Evolutionary conservation across 2,329 filamentous ascomycete species (phyloP).

Genomic region (Colletotrichum horii): DNA sequence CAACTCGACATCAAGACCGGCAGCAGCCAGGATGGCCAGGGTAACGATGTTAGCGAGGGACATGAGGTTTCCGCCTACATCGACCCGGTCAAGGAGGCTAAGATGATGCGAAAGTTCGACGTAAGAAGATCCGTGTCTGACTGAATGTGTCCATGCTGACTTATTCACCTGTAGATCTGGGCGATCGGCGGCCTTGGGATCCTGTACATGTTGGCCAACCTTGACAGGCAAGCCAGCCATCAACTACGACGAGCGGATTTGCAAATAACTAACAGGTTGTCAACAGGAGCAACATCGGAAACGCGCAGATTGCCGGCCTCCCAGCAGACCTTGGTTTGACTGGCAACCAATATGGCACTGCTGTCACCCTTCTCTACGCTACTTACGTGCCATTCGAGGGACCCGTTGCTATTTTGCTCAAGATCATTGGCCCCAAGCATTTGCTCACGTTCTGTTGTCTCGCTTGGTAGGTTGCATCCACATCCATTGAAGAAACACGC

Average conservation of each 20-base stretch:
- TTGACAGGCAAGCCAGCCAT: conserved; percentile 29
- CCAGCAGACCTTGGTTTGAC: conserved; percentile 34
- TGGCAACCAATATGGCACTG: conserved; percentile 34
- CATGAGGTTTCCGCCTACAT: background rate
- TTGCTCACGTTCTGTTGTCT: conserved; percentile 27
- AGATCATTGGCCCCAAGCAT: conserved; percentile 33
- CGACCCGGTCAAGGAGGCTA: background rate
- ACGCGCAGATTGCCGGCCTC: conserved; percentile 36
- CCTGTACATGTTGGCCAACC: conserved; percentile 34
- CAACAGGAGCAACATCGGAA: conserved; percentile 25
- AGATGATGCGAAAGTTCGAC: conserved; percentile 31
- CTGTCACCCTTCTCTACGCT: conserved; percentile 36
- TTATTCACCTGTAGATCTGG: background rate
- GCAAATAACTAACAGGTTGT: background rate
- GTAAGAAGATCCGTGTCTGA: conserved; percentile 1
- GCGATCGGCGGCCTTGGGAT: conserved; percentile 25
- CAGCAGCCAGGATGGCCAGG: background rate
- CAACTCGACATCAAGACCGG: background rate
- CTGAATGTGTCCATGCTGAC: background rate
- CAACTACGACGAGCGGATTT: background rate
- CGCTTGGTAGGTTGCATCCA: conserved; percentile 27
- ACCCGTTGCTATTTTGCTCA: conserved; percentile 33
- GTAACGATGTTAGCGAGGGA: background rate
- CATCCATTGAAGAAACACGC: background rate
- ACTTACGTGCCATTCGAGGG: conserved; percentile 36